These are phyloP conservation scores for Microsporum ferrugineum DNA, from an alignment of 2,329 filamentous ascomycete genomes.

Conservation along the genomic window DNA sequence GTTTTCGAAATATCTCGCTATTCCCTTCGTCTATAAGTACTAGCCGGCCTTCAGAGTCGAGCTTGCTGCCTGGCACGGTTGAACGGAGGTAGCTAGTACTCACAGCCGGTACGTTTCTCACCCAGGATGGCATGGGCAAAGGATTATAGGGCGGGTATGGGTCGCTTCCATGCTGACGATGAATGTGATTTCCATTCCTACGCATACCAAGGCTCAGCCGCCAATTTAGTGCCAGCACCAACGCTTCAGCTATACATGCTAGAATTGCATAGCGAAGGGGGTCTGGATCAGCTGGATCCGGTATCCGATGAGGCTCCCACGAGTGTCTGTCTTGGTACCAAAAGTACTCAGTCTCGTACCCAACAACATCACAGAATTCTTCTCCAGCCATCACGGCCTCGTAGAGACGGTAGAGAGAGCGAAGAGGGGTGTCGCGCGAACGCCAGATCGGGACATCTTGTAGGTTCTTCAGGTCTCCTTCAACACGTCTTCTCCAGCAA, in stretches of 20 bases:
- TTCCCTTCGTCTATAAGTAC: slow-evolving; percentile 8
- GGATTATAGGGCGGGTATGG: slow-evolving; percentile 12
- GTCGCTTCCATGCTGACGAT: slow-evolving; percentile 9
- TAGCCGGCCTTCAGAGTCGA: slow-evolving; percentile 20
- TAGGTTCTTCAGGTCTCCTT: slow-evolving; percentile 9
- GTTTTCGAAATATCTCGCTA: slow-evolving; percentile 8
- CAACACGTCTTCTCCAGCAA: slow-evolving; percentile 7
- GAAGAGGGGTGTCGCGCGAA: slow-evolving; percentile 17
- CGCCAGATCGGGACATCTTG: slow-evolving; percentile 13
- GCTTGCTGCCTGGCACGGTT: slow-evolving; percentile 17
- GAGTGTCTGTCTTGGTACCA: slow-evolving; percentile 15
- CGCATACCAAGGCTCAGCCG: slow-evolving; percentile 16
- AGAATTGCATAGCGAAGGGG: slow-evolving; percentile 22
- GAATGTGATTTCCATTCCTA: slow-evolving; percentile 13
- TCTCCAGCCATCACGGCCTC: slow-evolving; percentile 13
- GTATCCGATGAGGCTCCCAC: slow-evolving; percentile 18
- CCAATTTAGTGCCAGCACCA: slow-evolving; percentile 20
- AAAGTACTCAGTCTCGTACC: slow-evolving; percentile 19
- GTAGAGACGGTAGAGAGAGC: slow-evolving; percentile 20
- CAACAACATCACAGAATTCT: slow-evolving; percentile 8
- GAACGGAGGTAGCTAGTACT: slow-evolving; percentile 10
- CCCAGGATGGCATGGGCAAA: slow-evolving; percentile 13
- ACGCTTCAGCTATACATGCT: slow-evolving; percentile 18
- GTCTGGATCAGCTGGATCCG: slow-evolving; percentile 19
- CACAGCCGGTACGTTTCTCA: slow-evolving; percentile 12